Evolutionary conservation across 202 grass and related monocot species (phyloP), one percentile per base, ranked within the genome.

Genomic region (Saccharum hybrid): DNA sequence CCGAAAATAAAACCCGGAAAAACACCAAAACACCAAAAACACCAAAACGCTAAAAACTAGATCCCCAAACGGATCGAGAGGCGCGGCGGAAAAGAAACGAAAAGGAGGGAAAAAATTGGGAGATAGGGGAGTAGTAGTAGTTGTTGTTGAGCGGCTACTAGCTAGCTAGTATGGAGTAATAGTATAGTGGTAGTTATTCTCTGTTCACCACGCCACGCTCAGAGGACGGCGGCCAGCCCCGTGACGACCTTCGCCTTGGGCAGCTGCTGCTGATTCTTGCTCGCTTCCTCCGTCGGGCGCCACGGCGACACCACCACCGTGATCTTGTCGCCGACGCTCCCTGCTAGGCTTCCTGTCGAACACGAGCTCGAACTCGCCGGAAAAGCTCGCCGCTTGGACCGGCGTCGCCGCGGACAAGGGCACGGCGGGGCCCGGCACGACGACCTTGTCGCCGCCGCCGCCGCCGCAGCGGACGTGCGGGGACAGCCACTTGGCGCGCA

Each of bases 401-500:
- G 71, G 68, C 5, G 80, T 52, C 2, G 75, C 66, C 26, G 72
- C 19, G 0, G 63, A 8, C 31, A 69, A 42, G 37, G 14, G 0
- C 1, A 83, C 40, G 16, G 45, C 23, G 11, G n/a, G 30, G 0
- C 6, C 51, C 30, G 74, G 72, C 15, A 78, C 81, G 31, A 19
- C 75, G 71, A 8, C 63, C 83, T 62, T 75, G 70, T 91, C 82
- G 37, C 42, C 82, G 28, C 49, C 82, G 37, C 42, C 82, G 28
- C 49, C 57, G 45, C 19, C 66, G 56, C 65, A 71, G 87, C 88
- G 89, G 63, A 51, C 84, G 84, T 93, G 79, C 37, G 86, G 86
- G 10, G 92, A 84, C 33, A 94, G 41, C 95, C 95, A 97, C 88
- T 97, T 97, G 82, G 95, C 86, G 46, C 85, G 89, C 88, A 93